Evolutionary conservation across 2,329 filamentous ascomycete genomes (phyloP), one percentile per base, ranked within the genome.

Genomic region (Aschersonia sp.): DNA sequence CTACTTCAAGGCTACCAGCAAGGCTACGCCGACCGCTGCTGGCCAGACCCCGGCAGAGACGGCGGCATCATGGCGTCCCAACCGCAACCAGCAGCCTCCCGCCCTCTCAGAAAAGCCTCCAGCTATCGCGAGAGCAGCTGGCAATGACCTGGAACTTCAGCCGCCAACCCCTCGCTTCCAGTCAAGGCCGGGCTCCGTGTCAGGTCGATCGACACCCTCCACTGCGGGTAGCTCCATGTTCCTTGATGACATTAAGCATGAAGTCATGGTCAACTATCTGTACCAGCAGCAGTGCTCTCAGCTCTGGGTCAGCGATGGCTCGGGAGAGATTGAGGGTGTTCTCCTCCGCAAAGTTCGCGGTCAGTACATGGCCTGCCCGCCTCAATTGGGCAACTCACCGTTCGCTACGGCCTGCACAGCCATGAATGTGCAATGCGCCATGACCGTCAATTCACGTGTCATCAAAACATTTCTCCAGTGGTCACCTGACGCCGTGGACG

Each of bases 261-360:
- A 88, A 62, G 81, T 88, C 51, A 88, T 88, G 83, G 83, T 85
- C 51, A 87, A 85, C 64, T 87, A 86, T 60, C 69, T 89, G 30
- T 87, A 87, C 63, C 84, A 88, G 62, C 83, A 88, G 60, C 83
- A 87, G 64, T 87, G 82, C 58, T 75, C 77, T 10, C 76, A 79
- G 51, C 71, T 87, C 35, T 88, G 85, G 85, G 79, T 87, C 22
- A 78, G 77, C 33, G 81, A 86, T 55, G 77, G 75, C 37, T 79
- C 73, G 45, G 81, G 81, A 10, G 76, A 82, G 54, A 63, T 79
- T 5, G 84, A 88, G 60, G 85, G 85, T 53, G 83, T 87, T 31
- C 64, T 89, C 22, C 66, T 89, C 44, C 75, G 83, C 53, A 87
- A 85, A 58, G 61, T 71, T 14, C 75, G 74, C 52, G 81, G 80